A percentile compares a stretch with the other conserved stretches of the same genome.
Evolutionary conservation across 1,284 basidiomycete species (phyloP).

Genomic region (Papiliotrema fonsecae): DNA sequence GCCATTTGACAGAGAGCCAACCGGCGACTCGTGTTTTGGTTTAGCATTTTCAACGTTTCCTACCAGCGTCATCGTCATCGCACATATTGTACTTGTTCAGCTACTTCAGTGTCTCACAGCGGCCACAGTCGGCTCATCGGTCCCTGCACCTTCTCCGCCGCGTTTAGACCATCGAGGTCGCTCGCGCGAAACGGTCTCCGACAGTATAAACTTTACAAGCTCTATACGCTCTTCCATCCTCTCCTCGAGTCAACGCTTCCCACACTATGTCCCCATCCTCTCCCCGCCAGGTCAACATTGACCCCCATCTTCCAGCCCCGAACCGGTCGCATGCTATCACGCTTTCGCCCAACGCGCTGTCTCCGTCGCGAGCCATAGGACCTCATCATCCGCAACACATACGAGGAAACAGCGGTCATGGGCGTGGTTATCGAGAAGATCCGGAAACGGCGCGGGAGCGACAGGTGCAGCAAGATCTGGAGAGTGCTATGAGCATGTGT

Average conservation of each 20-base stretch:
- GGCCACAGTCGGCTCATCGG: too few relatives aligned
- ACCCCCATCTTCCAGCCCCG: slow-evolving; percentile 18
- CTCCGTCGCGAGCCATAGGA: slow-evolving; percentile 25
- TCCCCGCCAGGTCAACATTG: slow-evolving; percentile 25
- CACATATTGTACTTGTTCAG: too few relatives aligned
- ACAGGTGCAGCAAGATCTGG: slow-evolving; percentile 45
- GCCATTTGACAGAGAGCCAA: too few relatives aligned
- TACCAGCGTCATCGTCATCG: too few relatives aligned
- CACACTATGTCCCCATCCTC: slow-evolving; percentile 24
- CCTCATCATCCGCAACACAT: background rate
- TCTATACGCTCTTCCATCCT: background rate
- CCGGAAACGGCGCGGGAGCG: slow-evolving; percentile 27
- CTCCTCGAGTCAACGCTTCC: background rate
- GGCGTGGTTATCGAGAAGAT: slow-evolving; percentile 19
- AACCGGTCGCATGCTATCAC: slow-evolving; percentile 13
- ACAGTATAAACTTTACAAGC: too few relatives aligned
- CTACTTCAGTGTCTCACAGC: too few relatives aligned
- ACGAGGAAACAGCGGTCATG: background rate
- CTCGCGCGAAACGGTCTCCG: too few relatives aligned
- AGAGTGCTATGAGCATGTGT: slow-evolving; percentile 46
- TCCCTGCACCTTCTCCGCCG: too few relatives aligned
- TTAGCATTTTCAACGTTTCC: too few relatives aligned
- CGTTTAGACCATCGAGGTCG: too few relatives aligned
- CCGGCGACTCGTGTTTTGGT: too few relatives aligned
- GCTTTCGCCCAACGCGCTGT: slow-evolving; percentile 20